phyloP scores from a whole-genome alignment of 1,284 basidiomycete genomes.

The Austroboletus niveus region DNA sequence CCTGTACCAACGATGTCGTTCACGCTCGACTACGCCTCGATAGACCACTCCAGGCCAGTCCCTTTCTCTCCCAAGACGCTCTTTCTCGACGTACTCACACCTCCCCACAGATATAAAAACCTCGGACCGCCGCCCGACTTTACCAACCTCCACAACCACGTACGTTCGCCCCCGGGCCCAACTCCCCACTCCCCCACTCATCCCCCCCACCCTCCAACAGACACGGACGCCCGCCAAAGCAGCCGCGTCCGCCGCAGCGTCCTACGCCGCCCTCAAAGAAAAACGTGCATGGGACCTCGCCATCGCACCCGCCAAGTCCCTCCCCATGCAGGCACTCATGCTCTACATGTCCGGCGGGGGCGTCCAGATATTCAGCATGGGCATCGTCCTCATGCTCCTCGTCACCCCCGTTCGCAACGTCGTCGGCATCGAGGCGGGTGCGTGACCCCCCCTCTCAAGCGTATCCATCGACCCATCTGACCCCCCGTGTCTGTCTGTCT shows the following conservation, averaged over 20 bases:
- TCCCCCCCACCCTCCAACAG: constrained; percentile 24
- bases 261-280: constrained; percentile 69
- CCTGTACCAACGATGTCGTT: constrained; percentile 20
- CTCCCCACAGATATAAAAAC: constrained; percentile 49
- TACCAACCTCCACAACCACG: constrained; percentile 32
- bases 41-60: constrained; percentile 25
- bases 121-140: constrained; percentile 66
- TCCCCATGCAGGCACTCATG: constrained; percentile 96
- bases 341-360: constrained; percentile 94
- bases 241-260: constrained; percentile 37
- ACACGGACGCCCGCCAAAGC: constrained; percentile 43
- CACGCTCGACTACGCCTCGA: constrained; percentile 28
- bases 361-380: constrained; percentile 92
- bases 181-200: background rate
- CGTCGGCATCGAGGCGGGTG: constrained; percentile 72
- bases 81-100: too few species aligned
- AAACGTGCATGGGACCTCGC: constrained; percentile 89
- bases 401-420: constrained; percentile 80
- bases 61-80: too few species aligned
- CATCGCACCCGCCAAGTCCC: constrained; percentile 77
- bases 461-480: too few species aligned
- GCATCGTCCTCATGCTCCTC: constrained; percentile 88
- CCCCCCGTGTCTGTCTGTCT: too few species aligned
- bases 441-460: background rate
- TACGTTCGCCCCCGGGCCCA: constrained; percentile 20